Base-by-base conservation (phyloP, 768 basidiomycete genomes). In the Tulasnella sp. region DNA sequence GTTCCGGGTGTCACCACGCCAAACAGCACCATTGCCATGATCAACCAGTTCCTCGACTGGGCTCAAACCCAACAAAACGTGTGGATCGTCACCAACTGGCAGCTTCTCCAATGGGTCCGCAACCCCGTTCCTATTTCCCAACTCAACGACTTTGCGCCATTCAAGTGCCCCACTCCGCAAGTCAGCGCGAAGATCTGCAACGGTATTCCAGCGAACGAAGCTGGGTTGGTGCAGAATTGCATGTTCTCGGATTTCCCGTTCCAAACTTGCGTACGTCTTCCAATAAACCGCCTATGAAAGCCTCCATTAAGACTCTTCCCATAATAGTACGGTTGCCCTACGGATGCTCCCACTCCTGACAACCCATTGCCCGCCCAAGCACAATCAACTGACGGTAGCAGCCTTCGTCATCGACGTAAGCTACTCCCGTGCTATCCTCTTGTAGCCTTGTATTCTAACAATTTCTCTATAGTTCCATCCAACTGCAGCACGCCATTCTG, bases 21-120 rank as follows among this genome's bases (percentile, higher is more conserved):
- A 3, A 82, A 81, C 63, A 83, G 84, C 2, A 89, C 87, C 4
- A 88, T 92, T 76, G 77, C 83, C 35, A 91, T 91, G 90, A 86
- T 93, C 78, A 92, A 92, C 76, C 77, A 83, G 22, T 92, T 91
- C 82, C 81, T 92, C 40, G 90, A 92, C 78, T 93, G 91, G 91
- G 90, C 87, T 0, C 91, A 93, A 77, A 75, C 83, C 75, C 87
- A 89, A 77, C 83, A 83, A 64, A 84, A 91, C 78, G 89, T 89
- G 0, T 90, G 89, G 89, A 89, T 92, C 72, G 88, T 92, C 9
- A 88, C 88, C 0, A 87, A 82, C 74, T 84, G 84, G 72, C 89
- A 91, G 79, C 84, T 92, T 7, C 85, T 92, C 29, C 86, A 83
- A 37, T 93, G 90, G 90, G 86, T 91, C 35, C 81, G 80, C 75